Base-by-base conservation (phyloP, 306 rosid genomes). In the Herpetospermum pedunculosum region DNA sequence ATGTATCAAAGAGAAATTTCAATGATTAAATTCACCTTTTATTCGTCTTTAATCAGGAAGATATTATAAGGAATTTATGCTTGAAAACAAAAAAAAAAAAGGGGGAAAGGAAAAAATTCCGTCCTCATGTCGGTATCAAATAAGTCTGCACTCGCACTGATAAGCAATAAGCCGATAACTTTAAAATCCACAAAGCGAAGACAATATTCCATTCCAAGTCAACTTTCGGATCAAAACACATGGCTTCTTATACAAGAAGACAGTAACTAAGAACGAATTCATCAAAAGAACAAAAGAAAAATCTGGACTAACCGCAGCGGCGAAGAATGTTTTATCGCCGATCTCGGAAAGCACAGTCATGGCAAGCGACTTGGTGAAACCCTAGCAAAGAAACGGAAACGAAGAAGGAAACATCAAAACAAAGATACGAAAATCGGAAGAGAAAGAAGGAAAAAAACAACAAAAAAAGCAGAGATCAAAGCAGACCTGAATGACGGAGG, bases 261-360 rank as follows among this genome's bases (percentile, higher is more conserved):
- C 23, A 53, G n/a, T n/a, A n/a, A n/a, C 10, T 40, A 70, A 23
- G 35, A 9, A 72, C 28, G 23, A 25, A 48, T 41, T n/a, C 0
- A 52, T 37, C 35, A 46, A 58, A 78, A 63, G 7, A 34, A n/a
- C 18, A 4, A 41, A 8, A 21, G 3, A 9, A 34, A 52, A 50
- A 10, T 18, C 67, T 6, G 25, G 3, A 78, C 96, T 82, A 23
- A 94, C 97, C 87, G 99, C 99, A 72, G 99, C 99, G 30, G 99
- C 99, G 38, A 94, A 91, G 77, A 94, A 94, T 6, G 99, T 94
- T 82, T 91, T 91, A 76, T 94, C 99, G 50, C 99, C 99, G 88
- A 94, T 89, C 91, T 94, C 99, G 5, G 99, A 94, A 72, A 94
- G 92, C 74, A 94, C 87, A 59, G 97, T 94, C 91, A 94, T 88